These are phyloP conservation scores for Brassica napus DNA, from an alignment of 345 rosid species.

Conservation along the genomic window DNA sequence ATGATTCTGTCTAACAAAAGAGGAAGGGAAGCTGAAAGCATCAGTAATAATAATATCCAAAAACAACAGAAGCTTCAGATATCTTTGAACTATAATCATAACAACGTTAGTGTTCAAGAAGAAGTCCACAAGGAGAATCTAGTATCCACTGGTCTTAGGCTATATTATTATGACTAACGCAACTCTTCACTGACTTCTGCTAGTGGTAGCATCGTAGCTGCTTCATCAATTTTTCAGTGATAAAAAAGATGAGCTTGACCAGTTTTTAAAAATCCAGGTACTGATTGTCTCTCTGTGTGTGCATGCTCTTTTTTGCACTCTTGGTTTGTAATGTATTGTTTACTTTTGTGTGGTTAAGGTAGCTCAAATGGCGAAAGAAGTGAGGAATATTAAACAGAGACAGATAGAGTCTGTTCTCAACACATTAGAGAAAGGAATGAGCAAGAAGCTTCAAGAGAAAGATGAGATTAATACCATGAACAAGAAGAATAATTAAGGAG, in stretches of 20 bases:
- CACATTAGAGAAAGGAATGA: slow-evolving; percentile 57
- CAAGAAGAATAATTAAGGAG: slow-evolving; percentile 54
- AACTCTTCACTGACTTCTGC: slow-evolving; percentile 65
- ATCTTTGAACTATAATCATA: slow-evolving; percentile 46
- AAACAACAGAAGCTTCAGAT: slow-evolving; percentile 47
- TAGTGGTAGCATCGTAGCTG: slow-evolving; percentile 47
- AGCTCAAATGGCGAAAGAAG: slow-evolving; percentile 56
- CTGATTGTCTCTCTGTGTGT: not conserved
- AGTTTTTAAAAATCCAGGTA: slow-evolving; percentile 61
- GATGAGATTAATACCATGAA: slow-evolving; percentile 64
- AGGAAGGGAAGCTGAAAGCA: slow-evolving; percentile 51
- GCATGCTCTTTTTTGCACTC: not conserved
- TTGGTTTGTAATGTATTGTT: slow-evolving; percentile 15
- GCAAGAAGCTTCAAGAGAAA: slow-evolving; percentile 58
- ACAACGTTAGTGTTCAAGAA: slow-evolving; percentile 48
- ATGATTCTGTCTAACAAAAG: slow-evolving; percentile 50
- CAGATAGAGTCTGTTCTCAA: slow-evolving; percentile 54
- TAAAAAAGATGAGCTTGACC: slow-evolving; percentile 68
- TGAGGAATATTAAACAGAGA: slow-evolving; percentile 54
- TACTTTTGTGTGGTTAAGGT: slow-evolving; percentile 44
- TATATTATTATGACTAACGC: slow-evolving; percentile 64
- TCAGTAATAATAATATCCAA: slow-evolving; percentile 24
- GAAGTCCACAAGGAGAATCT: slow-evolving; percentile 55
- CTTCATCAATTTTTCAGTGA: slow-evolving; percentile 47
- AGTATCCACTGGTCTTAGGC: slow-evolving; percentile 67